phyloP scores from a whole-genome alignment of 495 filamentous ascomycete species.

The Penicillium parvum region DNA sequence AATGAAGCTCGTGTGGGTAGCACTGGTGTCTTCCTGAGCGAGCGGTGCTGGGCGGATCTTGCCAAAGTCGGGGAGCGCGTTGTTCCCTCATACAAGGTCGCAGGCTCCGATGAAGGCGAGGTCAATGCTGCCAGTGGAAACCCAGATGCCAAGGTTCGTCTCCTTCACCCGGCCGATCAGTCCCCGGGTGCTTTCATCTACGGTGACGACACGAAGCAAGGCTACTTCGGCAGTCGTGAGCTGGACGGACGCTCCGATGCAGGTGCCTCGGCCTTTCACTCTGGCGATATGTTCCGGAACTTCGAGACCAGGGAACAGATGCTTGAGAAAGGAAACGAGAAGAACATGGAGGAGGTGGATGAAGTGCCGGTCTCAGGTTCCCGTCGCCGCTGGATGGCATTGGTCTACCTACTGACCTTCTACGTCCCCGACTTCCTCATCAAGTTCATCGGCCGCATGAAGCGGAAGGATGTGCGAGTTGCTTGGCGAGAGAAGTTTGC shows the following conservation, averaged over 20 bases:
- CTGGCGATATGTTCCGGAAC: conserved; percentile 96
- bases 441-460: conserved; percentile 74
- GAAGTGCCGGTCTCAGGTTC: conserved; percentile 70
- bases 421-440: conserved; percentile 84
- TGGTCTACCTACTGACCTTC: conserved; percentile 85
- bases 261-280: conserved; percentile 79
- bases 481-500: conserved; percentile 98
- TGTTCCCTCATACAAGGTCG: conserved; percentile 48
- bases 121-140: conserved; percentile 46
- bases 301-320: conserved; percentile 87
- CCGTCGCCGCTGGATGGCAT: conserved; percentile 84
- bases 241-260: conserved; percentile 86
- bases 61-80: conserved; percentile 68
- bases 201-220: conserved; percentile 63
- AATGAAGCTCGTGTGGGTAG: conserved; percentile 89
- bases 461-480: conserved; percentile 84
- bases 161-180: conserved; percentile 54
- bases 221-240: conserved; percentile 80
- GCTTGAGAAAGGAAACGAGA: conserved; percentile 91
- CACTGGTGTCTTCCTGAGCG: conserved; percentile 93
- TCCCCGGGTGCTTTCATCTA: conserved; percentile 62
- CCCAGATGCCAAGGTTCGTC: conserved; percentile 65
- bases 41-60: conserved; percentile 89
- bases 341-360: conserved; percentile 86
- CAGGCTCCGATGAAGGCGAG: conserved; percentile 48